Base-by-base conservation (phyloP, 768 basidiomycete species). In the Pisolithus albus region DNA sequence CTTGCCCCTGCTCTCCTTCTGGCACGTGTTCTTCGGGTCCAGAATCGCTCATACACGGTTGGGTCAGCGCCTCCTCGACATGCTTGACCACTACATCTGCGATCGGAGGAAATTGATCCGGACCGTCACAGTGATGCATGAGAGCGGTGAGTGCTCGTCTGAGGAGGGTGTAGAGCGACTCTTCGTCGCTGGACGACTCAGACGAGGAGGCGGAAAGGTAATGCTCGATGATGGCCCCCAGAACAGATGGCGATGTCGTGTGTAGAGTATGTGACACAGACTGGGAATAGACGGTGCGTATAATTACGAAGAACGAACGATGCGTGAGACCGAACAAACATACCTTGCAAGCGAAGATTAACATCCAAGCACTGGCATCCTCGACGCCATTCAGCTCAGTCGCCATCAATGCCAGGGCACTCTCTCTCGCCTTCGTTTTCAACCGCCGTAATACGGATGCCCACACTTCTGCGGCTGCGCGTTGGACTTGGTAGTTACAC, bases 391-490 rank as follows among this genome's bases (percentile, higher is more conserved):
- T 73, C 8, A 79, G 64, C 50, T 76, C 72, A 28, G 70, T 66
- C 2, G 76, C 75, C 61, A 94, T 71, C 13, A 88, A 52, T 3
- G 61, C 57, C 5, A 90, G 74, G 0, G 83, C 79, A 44, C 74
- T 72, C 49, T 78, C 79, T 28, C 86, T 72, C 7, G 75, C 73
- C 11, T 76, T 73, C 1, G 71, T 68, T 64, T 89, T 88, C 48
- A 93, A 68, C 57, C 88, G 77, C 46, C 93, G 75, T 40, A 95
- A 60, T 0, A 86, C 76, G 0, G 80, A 81, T 0, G 84, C 89
- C 94, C 91, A 96, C 4, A 91, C 89, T 61, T 96, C 92, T 0
- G 90, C 86, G 9, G 88, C 76, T 1, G 86, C 82, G 23, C 86
- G 72, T 61, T 87, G 87, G 2, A 90, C 77, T 52, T 92, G 88